These are phyloP conservation scores for Protostelium mycophagum DNA, from an alignment of 78 protist species.

Conservation along the genomic window DNA sequence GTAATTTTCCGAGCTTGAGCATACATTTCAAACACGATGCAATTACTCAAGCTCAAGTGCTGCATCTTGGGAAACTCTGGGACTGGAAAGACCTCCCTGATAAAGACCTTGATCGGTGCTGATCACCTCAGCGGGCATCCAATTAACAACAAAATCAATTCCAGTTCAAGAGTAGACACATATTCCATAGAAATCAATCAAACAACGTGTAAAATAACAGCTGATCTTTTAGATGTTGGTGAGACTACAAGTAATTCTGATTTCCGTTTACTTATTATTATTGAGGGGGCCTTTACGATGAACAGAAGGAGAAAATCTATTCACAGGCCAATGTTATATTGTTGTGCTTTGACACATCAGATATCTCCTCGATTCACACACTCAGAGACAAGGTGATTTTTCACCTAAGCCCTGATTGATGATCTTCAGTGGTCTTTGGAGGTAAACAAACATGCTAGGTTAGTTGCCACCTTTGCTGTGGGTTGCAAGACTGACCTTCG, in stretches of 20 bases:
- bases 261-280: too few relatives aligned
- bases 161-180: background rate
- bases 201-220: background rate
- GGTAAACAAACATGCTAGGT: background rate
- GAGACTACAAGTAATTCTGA: background rate
- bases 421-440: background rate
- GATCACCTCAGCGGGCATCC: background rate
- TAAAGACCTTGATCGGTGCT: background rate
- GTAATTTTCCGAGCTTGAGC: too few relatives aligned
- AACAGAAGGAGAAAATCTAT: background rate
- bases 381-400: background rate
- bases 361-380: background rate
- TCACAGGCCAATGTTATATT: background rate
- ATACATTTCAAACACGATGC: too few relatives aligned
- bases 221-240: background rate
- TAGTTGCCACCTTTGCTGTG: background rate
- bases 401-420: background rate
- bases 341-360: background rate
- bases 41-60: background rate
- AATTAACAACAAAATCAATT: background rate
- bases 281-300: too few relatives aligned
- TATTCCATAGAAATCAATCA: background rate
- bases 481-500: background rate
- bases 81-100: background rate
- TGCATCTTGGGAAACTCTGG: background rate